phyloP scores from a whole-genome alignment of 306 rosid genomes.

The Sophora flavescens region DNA sequence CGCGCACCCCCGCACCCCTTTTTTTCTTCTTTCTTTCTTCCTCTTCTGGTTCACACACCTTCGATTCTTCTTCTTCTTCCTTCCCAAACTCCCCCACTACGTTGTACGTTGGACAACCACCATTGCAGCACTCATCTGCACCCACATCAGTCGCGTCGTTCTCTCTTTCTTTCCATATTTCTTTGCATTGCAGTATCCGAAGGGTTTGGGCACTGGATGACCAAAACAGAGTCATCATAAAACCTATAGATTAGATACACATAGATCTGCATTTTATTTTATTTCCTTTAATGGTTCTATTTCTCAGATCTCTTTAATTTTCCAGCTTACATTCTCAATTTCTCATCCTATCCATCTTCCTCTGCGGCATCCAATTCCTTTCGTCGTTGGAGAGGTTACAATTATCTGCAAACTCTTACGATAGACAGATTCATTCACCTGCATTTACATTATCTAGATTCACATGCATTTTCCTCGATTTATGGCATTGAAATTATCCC shows the following conservation, averaged over 20 bases:
- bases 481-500: background rate
- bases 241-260: background rate
- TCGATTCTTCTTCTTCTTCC: no score
- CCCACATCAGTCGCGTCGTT: no score
- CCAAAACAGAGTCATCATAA: slow-evolving; percentile 25
- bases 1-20: no score
- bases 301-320: slow-evolving; percentile 46
- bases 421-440: slow-evolving; percentile 23
- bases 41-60: no score
- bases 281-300: slow-evolving; percentile 30
- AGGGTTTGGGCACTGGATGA: slow-evolving; percentile 27
- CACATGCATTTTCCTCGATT: slow-evolving; percentile 46
- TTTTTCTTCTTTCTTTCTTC: no score
- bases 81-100: no score
- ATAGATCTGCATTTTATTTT: slow-evolving; percentile 43
- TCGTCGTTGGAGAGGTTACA: slow-evolving; percentile 10
- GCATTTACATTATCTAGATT: slow-evolving; percentile 48
- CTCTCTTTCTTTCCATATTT: no score
- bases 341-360: background rate
- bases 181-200: background rate
- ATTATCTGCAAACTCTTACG: background rate
- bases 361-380: slow-evolving; percentile 39
- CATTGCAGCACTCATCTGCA: no score
- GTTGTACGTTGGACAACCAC: no score
- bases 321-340: slow-evolving; percentile 10